These are phyloP conservation scores for Phaeodactylum tricornutum DNA, from an alignment of 108 stramenopile genomes.

Conservation along the genomic window DNA sequence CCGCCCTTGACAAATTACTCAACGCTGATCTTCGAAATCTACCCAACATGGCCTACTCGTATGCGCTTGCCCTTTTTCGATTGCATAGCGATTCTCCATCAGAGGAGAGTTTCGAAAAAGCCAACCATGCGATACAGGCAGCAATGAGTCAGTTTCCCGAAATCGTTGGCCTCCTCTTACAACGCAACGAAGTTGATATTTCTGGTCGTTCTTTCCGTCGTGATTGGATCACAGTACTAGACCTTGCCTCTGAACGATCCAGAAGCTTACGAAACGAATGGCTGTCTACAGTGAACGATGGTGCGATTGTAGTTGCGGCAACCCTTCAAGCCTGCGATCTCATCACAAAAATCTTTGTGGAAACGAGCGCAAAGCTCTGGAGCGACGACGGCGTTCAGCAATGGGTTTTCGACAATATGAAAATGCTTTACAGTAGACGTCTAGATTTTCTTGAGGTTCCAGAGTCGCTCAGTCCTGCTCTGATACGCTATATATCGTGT, in stretches of 20 bases:
- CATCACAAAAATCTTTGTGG: slow-evolving; percentile 29
- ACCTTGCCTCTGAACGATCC: slow-evolving; percentile 1
- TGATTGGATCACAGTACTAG: slow-evolving; percentile 43
- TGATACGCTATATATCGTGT: slow-evolving; percentile 47
- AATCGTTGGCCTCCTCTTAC: slow-evolving; percentile 22
- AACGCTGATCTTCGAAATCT: slow-evolving; percentile 35
- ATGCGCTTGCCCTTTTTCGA: slow-evolving; percentile 67
- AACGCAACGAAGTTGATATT: slow-evolving; percentile 31
- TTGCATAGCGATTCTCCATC: slow-evolving; percentile 11
- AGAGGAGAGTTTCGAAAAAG: slow-evolving; percentile 5
- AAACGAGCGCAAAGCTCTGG: slow-evolving; percentile 41
- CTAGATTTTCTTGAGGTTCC: slow-evolving; percentile 1
- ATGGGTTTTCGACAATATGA: slow-evolving; percentile 19
- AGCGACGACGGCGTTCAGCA: slow-evolving; percentile 8
- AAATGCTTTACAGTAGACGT: slow-evolving; percentile 7
- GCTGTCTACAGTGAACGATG: background rate
- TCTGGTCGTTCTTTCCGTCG: slow-evolving; percentile 25
- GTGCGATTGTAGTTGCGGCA: slow-evolving; percentile 5
- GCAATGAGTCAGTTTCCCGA: slow-evolving; percentile 33
- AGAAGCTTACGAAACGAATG: background rate
- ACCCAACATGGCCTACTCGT: slow-evolving; percentile 70
- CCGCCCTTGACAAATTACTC: slow-evolving; percentile 16
- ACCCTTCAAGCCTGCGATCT: slow-evolving; percentile 19
- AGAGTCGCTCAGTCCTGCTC: slow-evolving; percentile 24
- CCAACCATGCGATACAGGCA: slow-evolving; percentile 15